Conservation (phyloP, 805 yeast species). For the Zygosaccharomyces kombuchaensis region DNA sequence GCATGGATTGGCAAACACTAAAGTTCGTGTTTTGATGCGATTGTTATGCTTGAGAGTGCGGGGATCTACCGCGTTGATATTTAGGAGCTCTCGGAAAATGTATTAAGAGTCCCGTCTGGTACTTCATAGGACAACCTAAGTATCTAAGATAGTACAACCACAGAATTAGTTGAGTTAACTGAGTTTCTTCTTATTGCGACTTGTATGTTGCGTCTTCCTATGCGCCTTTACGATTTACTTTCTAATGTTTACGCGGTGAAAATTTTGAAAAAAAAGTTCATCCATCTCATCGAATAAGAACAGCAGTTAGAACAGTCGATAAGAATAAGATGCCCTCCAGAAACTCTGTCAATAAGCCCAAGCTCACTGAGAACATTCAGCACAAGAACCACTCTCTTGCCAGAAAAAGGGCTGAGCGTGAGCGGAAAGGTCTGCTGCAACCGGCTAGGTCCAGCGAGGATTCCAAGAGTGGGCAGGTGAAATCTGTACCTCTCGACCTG, state of each 20-base stretch:
- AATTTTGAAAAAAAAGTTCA: neutral
- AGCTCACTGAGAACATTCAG: slow-evolving; percentile 49
- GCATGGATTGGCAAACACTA: neutral
- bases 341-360: slow-evolving; percentile 79
- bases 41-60: neutral
- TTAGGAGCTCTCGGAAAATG: too few species aligned
- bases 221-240: neutral
- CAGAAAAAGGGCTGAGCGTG: slow-evolving; percentile 52
- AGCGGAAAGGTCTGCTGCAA: slow-evolving; percentile 38
- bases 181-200: neutral
- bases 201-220: neutral
- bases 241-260: neutral
- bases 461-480: slow-evolving; percentile 40
- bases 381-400: slow-evolving; percentile 49
- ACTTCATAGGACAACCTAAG: too few species aligned
- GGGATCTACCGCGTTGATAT: too few species aligned
- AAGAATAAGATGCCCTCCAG: slow-evolving; percentile 62
- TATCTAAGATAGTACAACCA: neutral
- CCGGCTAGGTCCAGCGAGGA: slow-evolving; percentile 46
- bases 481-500: slow-evolving; percentile 41
- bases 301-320: neutral
- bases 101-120: too few species aligned
- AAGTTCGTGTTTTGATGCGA: neutral
- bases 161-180: too few species aligned
- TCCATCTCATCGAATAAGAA: slow-evolving; percentile 1